These are phyloP conservation scores for Venturia pyrina DNA, from an alignment of 2,329 filamentous ascomycete genomes.

Conservation along the genomic window DNA sequence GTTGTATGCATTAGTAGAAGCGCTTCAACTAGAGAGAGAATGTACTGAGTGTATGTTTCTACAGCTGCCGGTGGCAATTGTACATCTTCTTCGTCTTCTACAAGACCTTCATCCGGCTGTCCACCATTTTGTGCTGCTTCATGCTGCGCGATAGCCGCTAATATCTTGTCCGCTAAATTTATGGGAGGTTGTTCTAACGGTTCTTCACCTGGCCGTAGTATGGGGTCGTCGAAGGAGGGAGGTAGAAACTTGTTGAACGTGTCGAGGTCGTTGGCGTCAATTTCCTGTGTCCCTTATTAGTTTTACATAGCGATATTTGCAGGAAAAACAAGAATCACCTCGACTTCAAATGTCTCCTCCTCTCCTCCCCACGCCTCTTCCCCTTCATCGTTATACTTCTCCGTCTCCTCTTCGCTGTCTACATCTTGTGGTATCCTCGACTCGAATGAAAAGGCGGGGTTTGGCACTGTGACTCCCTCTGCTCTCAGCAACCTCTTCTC, in stretches of 20 bases:
- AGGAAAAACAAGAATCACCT: neutral
- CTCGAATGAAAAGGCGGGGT: conserved; percentile 69
- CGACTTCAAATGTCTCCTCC: conserved; percentile 46
- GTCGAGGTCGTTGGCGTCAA: conserved; percentile 81
- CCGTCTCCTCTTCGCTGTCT: conserved; percentile 34
- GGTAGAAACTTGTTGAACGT: conserved; percentile 87
- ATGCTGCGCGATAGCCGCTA: conserved; percentile 87
- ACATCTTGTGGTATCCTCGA: conserved; percentile 53
- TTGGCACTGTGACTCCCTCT: conserved; percentile 33
- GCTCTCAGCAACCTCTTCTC: conserved; percentile 26
- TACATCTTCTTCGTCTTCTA: conserved; percentile 56
- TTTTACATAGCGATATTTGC: neutral
- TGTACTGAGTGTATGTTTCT: conserved; percentile 82
- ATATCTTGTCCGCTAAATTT: conserved; percentile 84
- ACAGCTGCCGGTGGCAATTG: conserved; percentile 85
- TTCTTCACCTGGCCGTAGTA: conserved; percentile 40
- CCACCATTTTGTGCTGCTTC: conserved; percentile 49
- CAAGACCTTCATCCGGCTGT: conserved; percentile 35
- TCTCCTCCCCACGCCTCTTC: conserved; percentile 67
- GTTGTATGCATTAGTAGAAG: conserved; percentile 11
- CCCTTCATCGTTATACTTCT: conserved; percentile 31
- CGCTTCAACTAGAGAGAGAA: conserved; percentile 13
- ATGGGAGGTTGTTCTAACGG: conserved; percentile 15
- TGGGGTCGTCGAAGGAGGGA: conserved; percentile 61
- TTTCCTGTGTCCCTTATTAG: conserved; percentile 42